Base-by-base conservation (phyloP, 75 land plant species). In the Cryptomeria japonica region DNA sequence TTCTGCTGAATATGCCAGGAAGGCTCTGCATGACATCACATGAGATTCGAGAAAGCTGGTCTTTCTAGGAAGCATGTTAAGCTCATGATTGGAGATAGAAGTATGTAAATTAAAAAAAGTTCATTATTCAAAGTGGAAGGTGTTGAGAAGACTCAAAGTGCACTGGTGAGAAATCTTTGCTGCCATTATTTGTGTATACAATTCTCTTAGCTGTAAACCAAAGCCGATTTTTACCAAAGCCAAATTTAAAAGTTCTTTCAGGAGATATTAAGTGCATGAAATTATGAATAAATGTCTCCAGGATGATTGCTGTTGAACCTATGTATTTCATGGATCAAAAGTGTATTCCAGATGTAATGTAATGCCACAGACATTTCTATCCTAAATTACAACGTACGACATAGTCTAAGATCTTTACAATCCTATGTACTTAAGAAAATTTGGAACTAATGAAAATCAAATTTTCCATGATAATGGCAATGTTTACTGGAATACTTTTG, bases 91-190 rank as follows among this genome's bases (percentile, higher is more conserved):
- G 34, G 84, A 42, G 84, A n/a, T 44, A 80, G 44, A 80, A 38
- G 16, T 46, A 46, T 82, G 32, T 82, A 82, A 46, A 53, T 46
- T 82, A 11, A 82, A 82, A 82, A 28, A 51, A 28, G 32, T 3
- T 32, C 46, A 12, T 82, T 28, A 46, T 46, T 82, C 84, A 82
- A 82, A 82, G 51, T 82, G 53, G 84, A 82, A 46, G 84, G 49
- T 82, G 14, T 46, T 41, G 42, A 80, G 42, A 44, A 46, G 32
- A 82, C 53, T 46, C 9, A 51, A 46, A 82, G 84, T 79, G 42
- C 46, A 46, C 84, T 11, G 84, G 84, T 82, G 84, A 82, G 84
- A 82, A 44, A 82, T 44, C 84, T 82, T 46, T 82, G 84, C 47
- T 82, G 83, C 42, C 28, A 46, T 46, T 82, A 46, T 46, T 82